Evolutionary conservation across 176 grass and related monocot genomes (phyloP).

Genomic region (Phoenix dactylifera): DNA sequence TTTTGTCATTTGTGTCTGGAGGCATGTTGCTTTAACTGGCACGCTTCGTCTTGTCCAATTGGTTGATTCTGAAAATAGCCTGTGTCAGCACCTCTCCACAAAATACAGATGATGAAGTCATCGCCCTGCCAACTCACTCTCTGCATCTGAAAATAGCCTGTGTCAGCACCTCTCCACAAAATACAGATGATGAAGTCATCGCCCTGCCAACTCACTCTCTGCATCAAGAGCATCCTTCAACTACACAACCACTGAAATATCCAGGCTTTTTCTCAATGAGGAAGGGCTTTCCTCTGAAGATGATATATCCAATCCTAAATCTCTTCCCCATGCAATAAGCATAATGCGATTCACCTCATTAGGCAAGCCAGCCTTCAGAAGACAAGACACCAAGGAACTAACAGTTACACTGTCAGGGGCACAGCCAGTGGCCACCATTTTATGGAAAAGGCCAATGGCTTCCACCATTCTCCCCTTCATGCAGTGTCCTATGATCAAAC

Average conservation of each 20-base stretch:
- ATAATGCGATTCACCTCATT: slow-evolving; percentile 60
- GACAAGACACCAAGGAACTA: slow-evolving; percentile 65
- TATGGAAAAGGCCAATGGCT: slow-evolving; percentile 55
- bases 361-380: slow-evolving; percentile 87
- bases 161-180: too few species aligned
- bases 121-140: too few species aligned
- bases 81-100: too few species aligned
- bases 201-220: too few species aligned
- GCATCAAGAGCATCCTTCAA: too few species aligned
- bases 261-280: slow-evolving; percentile 28
- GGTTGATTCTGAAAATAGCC: too few species aligned
- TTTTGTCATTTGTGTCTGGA: too few species aligned
- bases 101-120: too few species aligned
- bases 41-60: too few species aligned
- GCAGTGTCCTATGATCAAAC: slow-evolving; percentile 82
- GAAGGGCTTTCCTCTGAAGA: slow-evolving; percentile 38
- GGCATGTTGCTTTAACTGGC: too few species aligned
- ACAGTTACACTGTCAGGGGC: slow-evolving; percentile 54
- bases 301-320: slow-evolving; percentile 21
- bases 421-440: slow-evolving; percentile 72
- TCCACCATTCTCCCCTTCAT: slow-evolving; percentile 85
- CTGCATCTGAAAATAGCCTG: too few species aligned
- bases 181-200: too few species aligned
- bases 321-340: slow-evolving; percentile 6
- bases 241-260: slow-evolving; percentile 65